Base-by-base conservation (phyloP, 1,284 basidiomycete genomes). In the Tremellales sp. region DNA sequence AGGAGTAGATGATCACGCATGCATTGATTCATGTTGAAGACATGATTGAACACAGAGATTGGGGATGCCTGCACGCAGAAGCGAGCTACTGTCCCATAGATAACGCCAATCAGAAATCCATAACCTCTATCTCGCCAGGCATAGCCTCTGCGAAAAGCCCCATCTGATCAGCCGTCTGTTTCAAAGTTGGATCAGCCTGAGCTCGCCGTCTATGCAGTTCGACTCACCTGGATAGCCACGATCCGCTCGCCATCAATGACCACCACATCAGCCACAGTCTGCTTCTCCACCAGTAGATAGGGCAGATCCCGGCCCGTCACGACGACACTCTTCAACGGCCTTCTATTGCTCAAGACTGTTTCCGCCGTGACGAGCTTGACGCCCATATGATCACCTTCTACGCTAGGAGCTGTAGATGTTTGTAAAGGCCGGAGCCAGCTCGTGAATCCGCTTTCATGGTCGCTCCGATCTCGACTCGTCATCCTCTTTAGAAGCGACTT, bases 191-290 rank as follows among this genome's bases (percentile, higher is more conserved):
- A 18, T n/a, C 21, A 33, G 28, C 21, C 31, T 10, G 21, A n/a
- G 18, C 18, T 24, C 10, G 6, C 32, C 5, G 31, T 19, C 9
- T 13, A 25, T 18, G 14, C 10, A 37, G 21, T 35, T 26, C 12
- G 18, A 60, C 66, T 61, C 52, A 70, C 68, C 37, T 50, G 41
- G 25, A 70, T 54, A 8, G 49, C 48, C 0, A 73, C 51, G 29
- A 73, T 59, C 18, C 71, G 53, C 50, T 71, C 65, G 2, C 53
- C 56, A 47, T 73, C 71, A 32, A 73, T 63, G 39, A 73, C 54
- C 19, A 64, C 56, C 5, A 60, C 60, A 18, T 60, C 49, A 18
- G 56, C 57, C 37, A 52, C 43, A 13, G 48, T 48, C 13, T 40
- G 21, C 22, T 51, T 50, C 19, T 65, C 57, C 1, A 58, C 44